Conservation (phyloP, 2,329 filamentous ascomycete genomes). For the Phialemoniopsis sp. region DNA sequence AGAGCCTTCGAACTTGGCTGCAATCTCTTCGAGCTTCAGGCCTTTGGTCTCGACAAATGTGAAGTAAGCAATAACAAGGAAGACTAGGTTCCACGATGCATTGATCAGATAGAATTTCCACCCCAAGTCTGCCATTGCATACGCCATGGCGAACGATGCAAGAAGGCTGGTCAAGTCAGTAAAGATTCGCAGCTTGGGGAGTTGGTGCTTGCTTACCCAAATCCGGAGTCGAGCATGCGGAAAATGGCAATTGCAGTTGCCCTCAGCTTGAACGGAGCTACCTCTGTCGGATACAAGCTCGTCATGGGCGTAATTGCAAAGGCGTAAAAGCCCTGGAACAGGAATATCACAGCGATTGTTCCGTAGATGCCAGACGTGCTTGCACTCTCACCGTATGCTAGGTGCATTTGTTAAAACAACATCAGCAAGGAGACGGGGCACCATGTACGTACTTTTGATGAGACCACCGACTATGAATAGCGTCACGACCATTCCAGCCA, state of each 20-base stretch:
- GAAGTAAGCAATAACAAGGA: constrained; percentile 3
- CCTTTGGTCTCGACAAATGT: constrained; percentile 33
- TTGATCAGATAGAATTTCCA: constrained; percentile 46
- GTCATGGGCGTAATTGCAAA: constrained; percentile 1
- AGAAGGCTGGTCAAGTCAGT: constrained; percentile 13
- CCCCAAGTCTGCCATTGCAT: constrained; percentile 28
- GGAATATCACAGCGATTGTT: constrained; percentile 2
- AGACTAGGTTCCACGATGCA: constrained; percentile 32
- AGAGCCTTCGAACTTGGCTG: constrained; percentile 26
- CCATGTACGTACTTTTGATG: too few relatives aligned
- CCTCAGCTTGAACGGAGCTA: too few relatives aligned
- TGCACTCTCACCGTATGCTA: constrained; percentile 1
- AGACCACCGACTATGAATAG: too few relatives aligned
- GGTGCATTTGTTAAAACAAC: too few relatives aligned
- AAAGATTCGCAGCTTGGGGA: neutral
- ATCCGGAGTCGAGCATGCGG: constrained; percentile 17
- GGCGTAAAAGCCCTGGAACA: constrained; percentile 1
- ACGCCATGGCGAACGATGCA: constrained; percentile 20
- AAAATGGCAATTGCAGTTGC: constrained; percentile 23
- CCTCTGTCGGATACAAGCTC: too few relatives aligned
- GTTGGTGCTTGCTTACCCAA: constrained; percentile 16
- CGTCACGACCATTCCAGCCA: too few relatives aligned
- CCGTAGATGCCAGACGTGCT: neutral
- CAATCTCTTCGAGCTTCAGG: constrained; percentile 30
- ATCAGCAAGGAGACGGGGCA: too few relatives aligned